Evolutionary conservation across 2,329 filamentous ascomycete genomes (phyloP), one percentile per base, ranked within the genome.

Genomic region (Colletotrichum acutatum): DNA sequence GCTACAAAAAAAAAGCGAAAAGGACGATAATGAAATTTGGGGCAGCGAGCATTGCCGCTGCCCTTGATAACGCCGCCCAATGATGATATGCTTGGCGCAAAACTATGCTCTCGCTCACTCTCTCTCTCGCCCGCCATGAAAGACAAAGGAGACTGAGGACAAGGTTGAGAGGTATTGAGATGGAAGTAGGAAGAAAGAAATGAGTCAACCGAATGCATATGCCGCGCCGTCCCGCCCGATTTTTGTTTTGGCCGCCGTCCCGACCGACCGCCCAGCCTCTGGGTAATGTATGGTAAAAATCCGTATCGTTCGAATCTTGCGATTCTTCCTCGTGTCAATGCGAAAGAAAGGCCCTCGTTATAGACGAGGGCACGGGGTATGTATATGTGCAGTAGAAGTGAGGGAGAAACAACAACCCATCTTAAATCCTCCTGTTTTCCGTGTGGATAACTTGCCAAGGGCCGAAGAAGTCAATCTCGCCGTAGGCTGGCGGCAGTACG

Each of bases 401-500:
- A 26, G 49, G 34, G 30, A 54, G 14, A 52, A 22, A 22, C 16
- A 42, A 46, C 6, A 8, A 26, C 4, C 30, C 16, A 11, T 66
- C 42, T 79, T 78, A 88, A 34, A 88, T 83, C 66, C 83, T 80
- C 76, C 81, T 78, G 77, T 88, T 89, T 78, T 88, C 86, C 7
- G 85, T 84, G 75, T 84, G 84, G 65, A 88, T 83, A 54, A 85
- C 80, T 77, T 88, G 86, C 86, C 86, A 88, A 37, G 87, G 83
- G 1, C 85, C 86, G 70, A 84, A 85, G 72, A 84, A 81, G 67
- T 88, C 84, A 59, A 85, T 81, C 76, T 89, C 87, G 53, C 86
- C 86, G 76, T 90, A 90, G 5, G 83, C 83, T 1, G 89, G 89
- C 12, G 89, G 89, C 22, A 86, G 81, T 24, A 89, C 87, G 19